Evolutionary conservation across 2,329 filamentous ascomycete species (phyloP), one percentile per base, ranked within the genome.

Genomic region (Blumeria hordei): DNA sequence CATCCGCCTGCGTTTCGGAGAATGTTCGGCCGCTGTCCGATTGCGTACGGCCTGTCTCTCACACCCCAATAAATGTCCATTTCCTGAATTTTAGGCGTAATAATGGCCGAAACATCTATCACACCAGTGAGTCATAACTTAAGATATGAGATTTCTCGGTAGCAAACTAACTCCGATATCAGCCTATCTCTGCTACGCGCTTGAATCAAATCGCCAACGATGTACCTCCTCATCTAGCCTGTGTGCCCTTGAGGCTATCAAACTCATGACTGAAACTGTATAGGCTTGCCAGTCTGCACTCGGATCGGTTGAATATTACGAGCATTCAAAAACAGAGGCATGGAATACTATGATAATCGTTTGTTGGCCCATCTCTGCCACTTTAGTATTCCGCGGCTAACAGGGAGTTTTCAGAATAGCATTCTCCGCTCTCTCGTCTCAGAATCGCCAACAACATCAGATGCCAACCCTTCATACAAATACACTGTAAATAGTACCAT

Each of bases 401-500:
- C 55, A 34, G 37, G 14, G 11, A 50, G 54, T n/a, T 50, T 36
- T 21, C 55, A 87, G 83, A 85, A 83, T 72, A 77, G 74, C 55
- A 84, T 90, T 67, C 80, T 92, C 60, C 80, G 83, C 65, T 75
- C 80, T 54, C 74, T 90, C 60, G 86, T 90, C 68, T 80, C 81
- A 61, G 84, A 88, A 66, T 80, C 82, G 53, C 18, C 39, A 6
- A 78, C 76, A 16, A 74, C 77, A 16, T 70, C 74, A 58, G 71
- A 73, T 58, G 69, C 73, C 33, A 71, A 77, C 32, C 82, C 85
- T 5, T 69, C 72, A 14, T 94, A 81, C 78, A 96, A 96, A 70
- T 96, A 90, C 71, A 86, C 88, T 62, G 88, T 94, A 71, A 96
- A 94, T 75, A 93, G 86, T 73, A 96, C 90, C 61, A 95, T 96